Percentiles rank a stretch among this genome's conserved stretches.
Evolutionary conservation across 495 filamentous ascomycete genomes (phyloP).

Genomic region (Aspergillus baeticus): DNA sequence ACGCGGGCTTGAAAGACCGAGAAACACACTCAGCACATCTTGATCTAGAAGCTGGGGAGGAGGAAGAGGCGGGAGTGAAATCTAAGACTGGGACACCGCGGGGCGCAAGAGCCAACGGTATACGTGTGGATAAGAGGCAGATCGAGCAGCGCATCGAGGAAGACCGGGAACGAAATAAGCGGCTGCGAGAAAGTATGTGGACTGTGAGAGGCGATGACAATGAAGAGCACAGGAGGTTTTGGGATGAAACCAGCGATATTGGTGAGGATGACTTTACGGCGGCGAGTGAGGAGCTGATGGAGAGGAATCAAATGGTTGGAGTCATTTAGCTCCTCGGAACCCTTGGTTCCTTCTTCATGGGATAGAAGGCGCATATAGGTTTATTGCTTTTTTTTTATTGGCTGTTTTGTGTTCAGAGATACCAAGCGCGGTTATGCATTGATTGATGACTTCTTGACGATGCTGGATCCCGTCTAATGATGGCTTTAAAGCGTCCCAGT

Average conservation of each 20-base stretch:
- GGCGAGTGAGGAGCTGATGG: constrained; percentile 69
- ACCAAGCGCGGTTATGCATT: too few relatives aligned
- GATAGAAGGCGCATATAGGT: background rate
- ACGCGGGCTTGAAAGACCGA: constrained; percentile 73
- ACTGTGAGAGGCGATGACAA: constrained; percentile 60
- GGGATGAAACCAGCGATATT: constrained; percentile 77
- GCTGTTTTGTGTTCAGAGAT: too few relatives aligned
- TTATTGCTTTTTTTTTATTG: too few relatives aligned
- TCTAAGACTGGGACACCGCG: constrained; percentile 33
- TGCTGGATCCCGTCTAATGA: too few relatives aligned
- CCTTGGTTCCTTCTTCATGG: background rate
- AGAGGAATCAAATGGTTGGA: constrained; percentile 42
- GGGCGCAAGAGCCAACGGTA: constrained; percentile 32
- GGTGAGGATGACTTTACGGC: constrained; percentile 79
- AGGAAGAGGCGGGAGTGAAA: constrained; percentile 22
- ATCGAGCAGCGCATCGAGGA: constrained; percentile 97
- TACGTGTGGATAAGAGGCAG: constrained; percentile 75
- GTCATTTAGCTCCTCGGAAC: constrained; percentile 5
- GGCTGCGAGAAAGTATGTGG: constrained; percentile 87
- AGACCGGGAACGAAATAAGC: constrained; percentile 91
- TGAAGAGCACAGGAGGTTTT: constrained; percentile 67
- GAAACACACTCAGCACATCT: constrained; percentile 50
- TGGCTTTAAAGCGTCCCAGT: too few relatives aligned
- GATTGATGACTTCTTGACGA: too few relatives aligned
- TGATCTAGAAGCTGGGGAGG: constrained; percentile 38